Evolutionary conservation across 306 rosid species (phyloP), one percentile per base, ranked within the genome.

Genomic region (Cajanus cajan): DNA sequence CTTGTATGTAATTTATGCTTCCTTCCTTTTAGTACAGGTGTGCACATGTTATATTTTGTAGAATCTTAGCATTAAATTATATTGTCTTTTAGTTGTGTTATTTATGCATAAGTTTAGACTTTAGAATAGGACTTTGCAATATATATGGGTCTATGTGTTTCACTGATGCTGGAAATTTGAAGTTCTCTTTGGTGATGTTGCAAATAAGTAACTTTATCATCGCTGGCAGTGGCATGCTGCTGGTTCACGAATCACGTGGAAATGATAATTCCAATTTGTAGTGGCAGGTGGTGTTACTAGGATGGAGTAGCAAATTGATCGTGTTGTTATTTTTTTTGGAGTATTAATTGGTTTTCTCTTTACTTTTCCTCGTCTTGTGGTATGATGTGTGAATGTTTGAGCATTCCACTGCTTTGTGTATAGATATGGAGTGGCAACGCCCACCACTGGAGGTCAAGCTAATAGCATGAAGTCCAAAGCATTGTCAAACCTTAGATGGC

Each of bases 391-490:
- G 54, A 76, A 59, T 65, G 11, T 76, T 76, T n/a, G 71, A 71
- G 12, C 64, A 43, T 47, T 65, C 44, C 78, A 68, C 18, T 31
- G 16, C 65, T 40, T 77, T 77, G 4, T 52, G 80, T 43, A 65
- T 86, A 95, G 97, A 89, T 86, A 87, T 66, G 91, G 82, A 68
- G 72, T 73, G 61, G 85, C 90, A 55, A 71, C 89, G 2, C 73
- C 91, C 44, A 83, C 88, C 86, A 82, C 86, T 77, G 90, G 84
- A 14, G 89, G 90, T 73, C 92, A 82, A 75, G 75, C 86, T 64
- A 90, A 73, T 79, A 89, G 51, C 82, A 31, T 89, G 77, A 93
- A 91, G 86, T 79, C 92, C 47, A 94, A 94, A 87, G 62, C 93
- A 61, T 71, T 83, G 72, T 40, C 91, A 45, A 90, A 80, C 77